Evolutionary conservation across 2,329 filamentous ascomycete species (phyloP).

Genomic region (Aspergillus candidus): DNA sequence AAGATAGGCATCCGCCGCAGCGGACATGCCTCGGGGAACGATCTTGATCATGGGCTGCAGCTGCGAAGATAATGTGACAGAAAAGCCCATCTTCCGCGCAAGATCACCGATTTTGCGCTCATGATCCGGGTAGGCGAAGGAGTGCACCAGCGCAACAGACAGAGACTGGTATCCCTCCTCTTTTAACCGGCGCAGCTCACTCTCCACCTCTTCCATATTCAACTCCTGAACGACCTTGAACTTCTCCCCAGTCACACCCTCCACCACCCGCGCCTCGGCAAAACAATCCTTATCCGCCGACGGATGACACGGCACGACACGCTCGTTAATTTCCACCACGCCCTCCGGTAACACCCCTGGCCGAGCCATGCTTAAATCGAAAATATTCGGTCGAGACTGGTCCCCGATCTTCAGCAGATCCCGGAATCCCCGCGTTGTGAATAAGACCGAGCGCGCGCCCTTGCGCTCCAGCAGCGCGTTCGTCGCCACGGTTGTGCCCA

Average conservation of each 20-base stretch:
- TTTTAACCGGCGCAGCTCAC: conserved; percentile 60
- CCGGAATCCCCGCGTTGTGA: conserved; percentile 80
- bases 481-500: conserved; percentile 91
- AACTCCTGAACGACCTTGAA: conserved; percentile 63
- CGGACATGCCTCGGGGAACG: conserved; percentile 69
- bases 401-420: conserved; percentile 87
- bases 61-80: conserved; percentile 70
- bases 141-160: conserved; percentile 83
- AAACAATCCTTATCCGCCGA: conserved; percentile 59
- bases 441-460: conserved; percentile 77
- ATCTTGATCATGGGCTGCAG: conserved; percentile 83
- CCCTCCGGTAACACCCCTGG: conserved; percentile 78
- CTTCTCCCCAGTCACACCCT: conserved; percentile 58
- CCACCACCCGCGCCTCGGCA: conserved; percentile 59
- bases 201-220: conserved; percentile 46
- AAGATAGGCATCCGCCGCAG: conserved; percentile 73
- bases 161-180: conserved; percentile 68
- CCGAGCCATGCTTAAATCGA: conserved; percentile 78
- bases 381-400: conserved; percentile 82
- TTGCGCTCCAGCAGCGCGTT: conserved; percentile 87
- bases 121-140: conserved; percentile 82
- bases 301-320: conserved; percentile 67
- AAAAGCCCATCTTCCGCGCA: conserved; percentile 72
- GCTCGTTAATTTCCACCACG: conserved; percentile 81
- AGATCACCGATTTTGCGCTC: conserved; percentile 72